Evolutionary conservation across 352 stramenopile species (phyloP).

Genomic region (Pythium sukuiense): DNA sequence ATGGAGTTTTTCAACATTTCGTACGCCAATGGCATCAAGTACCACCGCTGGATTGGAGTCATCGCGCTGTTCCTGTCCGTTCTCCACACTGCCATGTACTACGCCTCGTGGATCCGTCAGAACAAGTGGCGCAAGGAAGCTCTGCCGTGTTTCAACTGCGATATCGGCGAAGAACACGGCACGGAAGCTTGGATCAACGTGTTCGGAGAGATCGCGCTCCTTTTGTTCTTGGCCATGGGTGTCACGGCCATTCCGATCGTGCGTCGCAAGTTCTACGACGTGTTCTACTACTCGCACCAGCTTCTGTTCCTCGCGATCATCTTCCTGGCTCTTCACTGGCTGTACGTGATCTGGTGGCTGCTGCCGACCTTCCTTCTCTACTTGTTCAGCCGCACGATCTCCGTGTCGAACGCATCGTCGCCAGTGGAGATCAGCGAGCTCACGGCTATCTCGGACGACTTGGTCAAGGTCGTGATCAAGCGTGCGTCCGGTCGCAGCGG

Average conservation of each 20-base stretch:
- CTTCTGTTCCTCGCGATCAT: slow-evolving; percentile 36
- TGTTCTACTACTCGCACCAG: slow-evolving; percentile 50
- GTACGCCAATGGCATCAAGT: slow-evolving; percentile 49
- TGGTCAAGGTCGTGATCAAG: slow-evolving; percentile 43
- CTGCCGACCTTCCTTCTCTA: slow-evolving; percentile 42
- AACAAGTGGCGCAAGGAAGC: slow-evolving; percentile 25
- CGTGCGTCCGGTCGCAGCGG: slow-evolving; percentile 19
- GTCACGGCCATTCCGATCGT: slow-evolving; percentile 38
- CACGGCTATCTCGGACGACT: slow-evolving; percentile 20
- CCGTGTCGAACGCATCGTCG: slow-evolving; percentile 23
- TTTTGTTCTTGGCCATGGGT: slow-evolving; percentile 38
- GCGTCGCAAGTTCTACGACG: slow-evolving; percentile 40
- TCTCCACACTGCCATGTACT: slow-evolving; percentile 28
- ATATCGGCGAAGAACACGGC: slow-evolving; percentile 18
- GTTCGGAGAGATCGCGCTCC: slow-evolving; percentile 39
- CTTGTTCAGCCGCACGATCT: slow-evolving; percentile 35
- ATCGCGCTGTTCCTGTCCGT: slow-evolving; percentile 27
- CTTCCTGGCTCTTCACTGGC: slow-evolving; percentile 43
- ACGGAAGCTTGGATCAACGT: slow-evolving; percentile 38
- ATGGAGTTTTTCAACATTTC: slow-evolving; percentile 49
- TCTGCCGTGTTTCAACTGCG: slow-evolving; percentile 44
- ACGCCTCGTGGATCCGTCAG: slow-evolving; percentile 27
- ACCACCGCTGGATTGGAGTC: slow-evolving; percentile 45
- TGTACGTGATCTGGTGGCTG: slow-evolving; percentile 36
- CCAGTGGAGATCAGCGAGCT: slow-evolving; percentile 35